These are phyloP conservation scores for Malassezia japonica DNA, from an alignment of 1,284 basidiomycete species.

Conservation along the genomic window DNA sequence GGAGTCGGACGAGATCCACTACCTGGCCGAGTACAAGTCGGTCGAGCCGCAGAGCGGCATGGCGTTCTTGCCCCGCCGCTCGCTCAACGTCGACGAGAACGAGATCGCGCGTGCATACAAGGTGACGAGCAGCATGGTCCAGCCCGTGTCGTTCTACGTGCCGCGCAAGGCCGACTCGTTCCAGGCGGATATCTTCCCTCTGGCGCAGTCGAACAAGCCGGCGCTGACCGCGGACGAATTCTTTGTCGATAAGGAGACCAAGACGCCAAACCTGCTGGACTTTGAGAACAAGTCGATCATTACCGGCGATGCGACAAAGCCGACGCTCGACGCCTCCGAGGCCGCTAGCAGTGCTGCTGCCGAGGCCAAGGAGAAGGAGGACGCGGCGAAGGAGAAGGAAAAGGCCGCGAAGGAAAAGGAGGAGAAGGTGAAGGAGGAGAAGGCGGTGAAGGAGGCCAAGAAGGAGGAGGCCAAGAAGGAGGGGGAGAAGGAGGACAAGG, in stretches of 20 bases:
- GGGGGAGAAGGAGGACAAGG: background rate
- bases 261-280: conserved; percentile 57
- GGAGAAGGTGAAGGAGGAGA: background rate
- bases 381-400: background rate
- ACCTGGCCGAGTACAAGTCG: conserved; percentile 70
- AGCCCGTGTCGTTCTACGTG: conserved; percentile 85
- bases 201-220: conserved; percentile 70
- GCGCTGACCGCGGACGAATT: conserved; percentile 73
- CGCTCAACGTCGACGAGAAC: conserved; percentile 76
- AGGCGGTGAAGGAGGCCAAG: background rate
- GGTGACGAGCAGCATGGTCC: conserved; percentile 63
- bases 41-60: conserved; percentile 87
- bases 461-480: background rate
- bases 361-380: background rate
- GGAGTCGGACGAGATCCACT: conserved; percentile 66
- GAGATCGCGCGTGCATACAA: conserved; percentile 96
- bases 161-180: conserved; percentile 82
- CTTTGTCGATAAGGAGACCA: conserved; percentile 57
- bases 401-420: background rate
- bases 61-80: conserved; percentile 84
- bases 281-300: conserved; percentile 48
- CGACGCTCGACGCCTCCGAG: background rate
- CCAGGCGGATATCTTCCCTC: conserved; percentile 89
- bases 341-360: conserved; percentile 14
- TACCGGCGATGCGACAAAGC: conserved; percentile 1